Conservation (phyloP, 2,329 filamentous ascomycete genomes). For the Penicillium occitanis region DNA sequence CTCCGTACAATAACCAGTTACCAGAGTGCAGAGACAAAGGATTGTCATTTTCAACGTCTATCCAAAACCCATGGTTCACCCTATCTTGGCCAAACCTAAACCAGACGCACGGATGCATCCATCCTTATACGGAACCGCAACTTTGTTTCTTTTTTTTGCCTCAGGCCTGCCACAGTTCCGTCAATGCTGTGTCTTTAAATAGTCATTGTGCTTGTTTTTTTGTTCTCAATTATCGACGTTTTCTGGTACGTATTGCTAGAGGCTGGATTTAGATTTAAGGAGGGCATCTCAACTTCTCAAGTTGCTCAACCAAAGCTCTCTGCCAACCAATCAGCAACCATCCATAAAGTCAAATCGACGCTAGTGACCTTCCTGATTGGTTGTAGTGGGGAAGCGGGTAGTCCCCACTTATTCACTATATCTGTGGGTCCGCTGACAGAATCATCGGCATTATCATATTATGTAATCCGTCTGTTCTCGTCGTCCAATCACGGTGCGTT, state of each 20-base stretch:
- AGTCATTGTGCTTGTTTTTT: background rate
- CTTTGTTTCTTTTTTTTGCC: background rate
- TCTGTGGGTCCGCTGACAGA: background rate
- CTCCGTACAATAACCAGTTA: background rate
- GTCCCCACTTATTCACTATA: background rate
- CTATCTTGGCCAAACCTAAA: background rate
- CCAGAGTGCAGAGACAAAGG: background rate
- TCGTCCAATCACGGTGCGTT: background rate
- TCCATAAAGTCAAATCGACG: background rate
- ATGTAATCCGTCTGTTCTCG: background rate
- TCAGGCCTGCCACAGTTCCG: background rate
- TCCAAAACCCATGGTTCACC: background rate
- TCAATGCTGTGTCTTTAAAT: background rate
- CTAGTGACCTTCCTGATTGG: background rate
- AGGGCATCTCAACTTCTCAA: background rate
- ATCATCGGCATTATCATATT: background rate
- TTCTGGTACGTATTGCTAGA: background rate
- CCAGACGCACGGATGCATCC: background rate
- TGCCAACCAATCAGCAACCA: background rate
- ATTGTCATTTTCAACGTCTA: background rate
- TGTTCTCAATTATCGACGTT: background rate
- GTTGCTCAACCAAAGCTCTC: background rate
- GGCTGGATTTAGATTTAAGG: background rate
- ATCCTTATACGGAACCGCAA: background rate
- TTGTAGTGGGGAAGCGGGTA: background rate